Base-by-base conservation (phyloP, 2,329 filamentous ascomycete genomes). In the Aaosphaeria arxii region DNA sequence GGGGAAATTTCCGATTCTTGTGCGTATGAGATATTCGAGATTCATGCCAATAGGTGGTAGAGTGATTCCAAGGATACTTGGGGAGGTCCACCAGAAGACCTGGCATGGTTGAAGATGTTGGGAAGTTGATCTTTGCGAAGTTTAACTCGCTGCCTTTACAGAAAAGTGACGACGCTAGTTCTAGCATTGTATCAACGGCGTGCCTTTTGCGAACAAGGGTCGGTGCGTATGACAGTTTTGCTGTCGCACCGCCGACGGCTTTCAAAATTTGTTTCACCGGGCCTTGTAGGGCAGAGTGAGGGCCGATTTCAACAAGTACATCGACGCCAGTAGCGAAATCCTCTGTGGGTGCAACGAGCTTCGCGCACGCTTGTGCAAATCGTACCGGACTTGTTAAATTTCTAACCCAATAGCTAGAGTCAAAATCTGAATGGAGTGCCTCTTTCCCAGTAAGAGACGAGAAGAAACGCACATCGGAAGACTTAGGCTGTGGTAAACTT, bases 21-120 rank as follows among this genome's bases (percentile, higher is more conserved):
- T 44, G 29, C 4, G 46, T 51, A 24, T 24, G 17, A 24, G 17
- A 24, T 13, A 55, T 42, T 1, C 54, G 42, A 4, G 57, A 52
- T 43, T 60, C 56, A 40, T 51, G 41, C 41, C 58, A 66, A 45
- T 51, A 61, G 7, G 49, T 44, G 28, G 47, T 54, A 13, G 53
- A 45, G 46, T 67, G 63, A 43, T 66, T 60, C 56, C 59, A 69
- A 6, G 55, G 54, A 44, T 67, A 69, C 2, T 49, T 47, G 5
- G 64, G 62, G 1, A 68, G 59, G n/a, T 58, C 54, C 7, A 48
- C 45, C 39, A 56, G 36, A 4, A 52, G 11, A 11, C 17, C 28
- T 41, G 11, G 39, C 33, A 36, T 13, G 9, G 33, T 46, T 6
- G 43, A 54, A n/a, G 59, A 45, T 24, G 17, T 56, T 11, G 54